A percentile compares a stretch with the other conserved stretches of the same genome.
These are phyloP conservation scores for Salvia hispanica DNA, from an alignment of 257 asterid species.

Conservation along the genomic window DNA sequence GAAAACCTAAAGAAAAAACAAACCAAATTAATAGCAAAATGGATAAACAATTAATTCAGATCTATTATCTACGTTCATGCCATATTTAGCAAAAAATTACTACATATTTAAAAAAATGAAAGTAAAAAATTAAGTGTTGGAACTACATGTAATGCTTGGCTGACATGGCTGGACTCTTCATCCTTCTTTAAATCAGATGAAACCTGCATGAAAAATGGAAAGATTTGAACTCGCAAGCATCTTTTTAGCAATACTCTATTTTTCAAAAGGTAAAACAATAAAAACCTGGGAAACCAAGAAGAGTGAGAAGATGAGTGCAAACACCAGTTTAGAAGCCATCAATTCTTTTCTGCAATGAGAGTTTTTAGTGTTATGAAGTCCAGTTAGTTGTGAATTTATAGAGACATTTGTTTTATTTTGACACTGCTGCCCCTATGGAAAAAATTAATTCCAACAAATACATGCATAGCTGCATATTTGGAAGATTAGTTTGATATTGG, in stretches of 20 bases:
- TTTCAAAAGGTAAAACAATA: neutral
- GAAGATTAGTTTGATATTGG: neutral
- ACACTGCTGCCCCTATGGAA: conserved; percentile 33
- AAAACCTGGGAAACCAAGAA: conserved; percentile 38
- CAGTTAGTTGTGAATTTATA: conserved; percentile 16
- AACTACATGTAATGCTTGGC: conserved; percentile 45
- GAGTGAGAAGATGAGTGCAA: conserved; percentile 31
- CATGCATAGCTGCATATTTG: neutral
- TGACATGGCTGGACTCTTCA: conserved; percentile 38
- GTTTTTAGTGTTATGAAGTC: neutral
- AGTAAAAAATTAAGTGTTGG: neutral
- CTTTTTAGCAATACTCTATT: neutral
- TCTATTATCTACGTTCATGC: neutral
- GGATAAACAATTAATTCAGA: neutral
- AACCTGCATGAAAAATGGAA: conserved; percentile 32
- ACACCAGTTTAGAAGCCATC: conserved; percentile 37
- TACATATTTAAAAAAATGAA: neutral
- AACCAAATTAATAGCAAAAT: neutral
- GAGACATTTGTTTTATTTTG: conserved; percentile 18
- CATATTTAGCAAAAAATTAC: neutral
- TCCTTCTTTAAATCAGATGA: conserved; percentile 37
- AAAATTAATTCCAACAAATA: conserved; percentile 22
- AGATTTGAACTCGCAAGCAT: neutral
- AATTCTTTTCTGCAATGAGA: neutral
- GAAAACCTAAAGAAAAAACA: conserved; percentile 35